Percentiles rank a stretch among this genome's conserved stretches.
Evolutionary conservation across 805 yeast genomes (phyloP).

Genomic region (Blastobotrys terrestris): DNA sequence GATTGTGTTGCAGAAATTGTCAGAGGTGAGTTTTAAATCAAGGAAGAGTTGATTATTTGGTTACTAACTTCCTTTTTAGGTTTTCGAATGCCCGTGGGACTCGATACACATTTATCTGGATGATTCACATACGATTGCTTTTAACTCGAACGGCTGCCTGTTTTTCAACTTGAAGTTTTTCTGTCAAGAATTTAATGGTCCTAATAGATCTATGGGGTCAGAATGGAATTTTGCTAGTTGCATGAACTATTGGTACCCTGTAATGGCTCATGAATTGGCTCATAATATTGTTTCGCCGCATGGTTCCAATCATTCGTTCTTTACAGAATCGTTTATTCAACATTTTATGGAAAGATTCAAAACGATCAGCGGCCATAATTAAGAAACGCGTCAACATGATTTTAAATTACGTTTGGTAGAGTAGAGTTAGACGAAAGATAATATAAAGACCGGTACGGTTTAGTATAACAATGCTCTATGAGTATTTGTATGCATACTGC

Average conservation of each 20-base stretch:
- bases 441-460: too few relatives aligned
- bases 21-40: constrained; percentile 9
- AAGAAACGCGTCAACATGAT: background rate
- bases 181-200: constrained; percentile 4
- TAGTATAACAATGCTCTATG: too few relatives aligned
- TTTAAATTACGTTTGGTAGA: too few relatives aligned
- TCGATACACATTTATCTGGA: constrained; percentile 28
- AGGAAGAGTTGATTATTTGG: background rate
- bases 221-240: constrained; percentile 10
- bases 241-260: constrained; percentile 33
- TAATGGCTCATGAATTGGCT: constrained; percentile 37
- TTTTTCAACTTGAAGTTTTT: constrained; percentile 33
- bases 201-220: constrained; percentile 3
- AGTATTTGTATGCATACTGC: too few relatives aligned
- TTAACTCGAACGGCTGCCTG: constrained; percentile 32
- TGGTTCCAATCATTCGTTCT: constrained; percentile 33
- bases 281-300: constrained; percentile 33
- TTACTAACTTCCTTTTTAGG: constrained; percentile 8
- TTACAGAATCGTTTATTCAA: constrained; percentile 30
- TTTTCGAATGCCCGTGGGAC: constrained; percentile 22
- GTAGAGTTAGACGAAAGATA: too few relatives aligned
- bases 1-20: constrained; percentile 9
- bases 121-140: constrained; percentile 29
- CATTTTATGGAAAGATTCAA: constrained; percentile 23
- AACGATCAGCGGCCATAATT: background rate